Percentiles rank a stretch among this genome's conserved stretches.
Evolutionary conservation across 768 basidiomycete species (phyloP).

Genomic region (Chalciporus chontae): DNA sequence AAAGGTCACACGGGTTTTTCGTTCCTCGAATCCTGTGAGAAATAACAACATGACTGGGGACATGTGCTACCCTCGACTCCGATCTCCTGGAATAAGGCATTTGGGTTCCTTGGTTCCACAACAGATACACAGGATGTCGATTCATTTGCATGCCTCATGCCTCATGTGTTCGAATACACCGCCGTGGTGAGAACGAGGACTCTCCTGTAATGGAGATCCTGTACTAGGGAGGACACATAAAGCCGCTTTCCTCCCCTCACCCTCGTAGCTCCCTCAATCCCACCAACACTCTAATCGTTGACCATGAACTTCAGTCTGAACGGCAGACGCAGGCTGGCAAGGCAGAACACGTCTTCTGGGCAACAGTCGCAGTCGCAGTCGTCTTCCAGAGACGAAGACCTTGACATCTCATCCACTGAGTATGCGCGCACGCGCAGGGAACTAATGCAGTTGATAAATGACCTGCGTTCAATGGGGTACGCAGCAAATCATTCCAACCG

Average conservation of each 20-base stretch:
- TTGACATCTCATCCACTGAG: constrained; percentile 29
- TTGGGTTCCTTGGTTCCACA: neutral
- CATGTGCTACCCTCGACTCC: too few species aligned
- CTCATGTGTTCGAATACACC: neutral
- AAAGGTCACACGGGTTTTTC: too few species aligned
- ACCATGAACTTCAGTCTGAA: constrained; percentile 3
- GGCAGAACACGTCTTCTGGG: neutral
- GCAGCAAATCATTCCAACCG: neutral
- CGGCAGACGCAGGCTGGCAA: neutral
- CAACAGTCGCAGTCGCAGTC: constrained; percentile 1
- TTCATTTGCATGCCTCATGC: neutral
- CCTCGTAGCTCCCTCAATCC: neutral
- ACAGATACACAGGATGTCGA: neutral
- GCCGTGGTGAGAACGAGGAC: neutral
- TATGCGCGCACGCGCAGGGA: constrained; percentile 40
- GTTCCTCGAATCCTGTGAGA: too few species aligned
- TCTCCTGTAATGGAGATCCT: neutral
- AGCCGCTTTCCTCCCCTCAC: neutral
- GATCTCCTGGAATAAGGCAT: too few species aligned
- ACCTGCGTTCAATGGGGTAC: constrained; percentile 41
- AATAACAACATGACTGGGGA: too few species aligned
- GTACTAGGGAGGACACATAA: neutral
- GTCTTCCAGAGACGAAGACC: constrained; percentile 12
- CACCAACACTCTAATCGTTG: neutral
- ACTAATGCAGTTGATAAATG: constrained; percentile 37